Evolutionary conservation across 805 yeast genomes (phyloP), one percentile per base, ranked within the genome.

Genomic region (Wickerhamomyces bovis): DNA sequence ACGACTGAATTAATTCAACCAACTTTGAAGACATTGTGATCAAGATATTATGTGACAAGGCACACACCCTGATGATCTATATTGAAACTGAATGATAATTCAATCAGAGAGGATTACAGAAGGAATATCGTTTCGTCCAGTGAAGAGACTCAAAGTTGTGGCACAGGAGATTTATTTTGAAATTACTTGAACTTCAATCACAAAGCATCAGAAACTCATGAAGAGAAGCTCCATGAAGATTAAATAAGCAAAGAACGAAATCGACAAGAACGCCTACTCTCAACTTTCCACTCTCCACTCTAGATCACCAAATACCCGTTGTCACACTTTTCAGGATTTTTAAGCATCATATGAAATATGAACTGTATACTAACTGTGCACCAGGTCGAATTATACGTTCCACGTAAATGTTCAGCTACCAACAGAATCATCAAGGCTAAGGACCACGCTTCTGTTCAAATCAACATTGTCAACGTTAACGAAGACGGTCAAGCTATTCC

Each of bases 321-420:
- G n/a, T n/a, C n/a, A n/a, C n/a, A n/a, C n/a, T n/a, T n/a, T n/a
- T n/a, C n/a, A n/a, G n/a, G n/a, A n/a, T n/a, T n/a, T n/a, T n/a
- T n/a, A n/a, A n/a, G n/a, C n/a, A n/a, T n/a, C n/a, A n/a, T n/a
- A n/a, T n/a, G n/a, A n/a, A n/a, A 33, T 16, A 33, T n/a, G 36
- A 33, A 16, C 20, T 11, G 11, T 22, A 23, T 54, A 56, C 58
- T 51, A 52, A 54, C 62, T 41, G 2, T 15, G 10, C 18, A 42
- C 36, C 48, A 56, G 97, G 97, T 94, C 77, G 99, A 94, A 85
- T 89, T 94, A 78, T 94, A 94, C 95, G 95, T 92, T 77, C 99
- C 99, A 82, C 89, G 99, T 85, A 94, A 94, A 83, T 94, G 99
- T 84, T 94, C 99, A 78, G 99, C 99, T 72, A 89, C 99, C 78